Base-by-base conservation (phyloP, 2,329 filamentous ascomycete genomes). In the Talaromyces sp. region DNA sequence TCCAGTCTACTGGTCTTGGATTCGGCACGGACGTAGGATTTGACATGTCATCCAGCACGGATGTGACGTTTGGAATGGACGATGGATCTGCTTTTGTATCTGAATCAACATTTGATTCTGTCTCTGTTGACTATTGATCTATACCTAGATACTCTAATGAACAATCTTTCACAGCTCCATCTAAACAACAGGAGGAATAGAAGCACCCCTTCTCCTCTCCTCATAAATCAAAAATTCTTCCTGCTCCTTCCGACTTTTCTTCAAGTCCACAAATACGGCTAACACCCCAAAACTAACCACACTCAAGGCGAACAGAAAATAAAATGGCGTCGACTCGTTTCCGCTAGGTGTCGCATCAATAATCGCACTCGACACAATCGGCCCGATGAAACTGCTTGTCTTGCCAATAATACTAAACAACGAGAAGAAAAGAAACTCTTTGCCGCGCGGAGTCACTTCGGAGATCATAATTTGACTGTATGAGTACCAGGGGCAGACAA, bases 401-500 rank as follows among this genome's bases (percentile, higher is more conserved):
- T 90, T 90, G 52, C 88, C 87, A 33, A 90, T 84, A 69, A 90
- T 89, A 67, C 84, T 87, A 76, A 90, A 90, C 1, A 90, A 75
- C 56, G 82, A 85, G 81, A 90, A 91, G 80, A 90, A 90, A 11
- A 90, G 77, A 70, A 89, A 90, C 69, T 90, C 89, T 70, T 89
- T 87, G 43, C 88, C 88, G 6, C 86, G 81, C 0, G 88, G 88
- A 0, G 87, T 89, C 2, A 90, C 87, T 69, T 89, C 88, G 2
- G 84, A 86, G 69, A 90, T 90, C 84, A 90, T 88, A 70, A 88
- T 90, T 72, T 90, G 88, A 0, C 84, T 86, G 74, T 90, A 90
- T 57, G 85, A 87, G 74, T 90, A 90, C 87, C 87, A 90, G 0
- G 88, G 87, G 68, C 87, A 89, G 7, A 90, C 85, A 56, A 89